Base-by-base conservation (phyloP, 257 asterid genomes). In the Primulina huaijiensis region DNA sequence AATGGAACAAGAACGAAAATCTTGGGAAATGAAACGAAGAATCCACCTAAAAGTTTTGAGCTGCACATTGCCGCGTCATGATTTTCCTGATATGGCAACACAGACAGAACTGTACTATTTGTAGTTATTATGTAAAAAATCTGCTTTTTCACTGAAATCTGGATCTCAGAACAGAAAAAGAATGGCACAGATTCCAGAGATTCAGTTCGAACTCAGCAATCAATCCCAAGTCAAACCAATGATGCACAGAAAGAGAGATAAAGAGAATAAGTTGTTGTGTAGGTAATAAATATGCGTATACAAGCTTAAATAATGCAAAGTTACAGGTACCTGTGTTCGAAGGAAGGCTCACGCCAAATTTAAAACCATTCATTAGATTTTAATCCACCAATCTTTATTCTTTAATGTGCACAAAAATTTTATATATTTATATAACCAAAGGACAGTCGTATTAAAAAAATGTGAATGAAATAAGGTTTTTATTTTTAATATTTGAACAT, bases 141-240 rank as follows among this genome's bases (percentile, higher is more conserved):
- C 11, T 74, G 59, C 27, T n/a, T 17, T 43, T 12, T 71, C 76
- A 73, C 38, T 64, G 57, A 78, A 81, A 74, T 77, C 79, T 82
- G 87, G 89, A 78, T 83, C 87, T 80, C 71, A 71, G 23, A 75
- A 67, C 80, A 70, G 80, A 73, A 77, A 19, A 33, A 37, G 79
- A 77, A 69, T 74, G 84, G 79, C 79, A 69, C 76, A 68, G 81
- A 78, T 58, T 68, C 50, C 81, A 75, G 78, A 65, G 74, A 79
- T 62, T 58, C 72, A 75, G 78, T 46, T 73, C 58, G 68, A 62
- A 70, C 74, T 63, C 58, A 55, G 76, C 74, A 65, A 12, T 74
- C 56, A 59, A 56, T 77, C 60, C 30, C 73, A 68, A 43, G 80
- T 78, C 80, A 77, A 78, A 70, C 69, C 21, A 64, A 65, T 50